Evolutionary conservation across 192 early-diverging fungal species (phyloP).

Genomic region (Geosiphon pyriformis): DNA sequence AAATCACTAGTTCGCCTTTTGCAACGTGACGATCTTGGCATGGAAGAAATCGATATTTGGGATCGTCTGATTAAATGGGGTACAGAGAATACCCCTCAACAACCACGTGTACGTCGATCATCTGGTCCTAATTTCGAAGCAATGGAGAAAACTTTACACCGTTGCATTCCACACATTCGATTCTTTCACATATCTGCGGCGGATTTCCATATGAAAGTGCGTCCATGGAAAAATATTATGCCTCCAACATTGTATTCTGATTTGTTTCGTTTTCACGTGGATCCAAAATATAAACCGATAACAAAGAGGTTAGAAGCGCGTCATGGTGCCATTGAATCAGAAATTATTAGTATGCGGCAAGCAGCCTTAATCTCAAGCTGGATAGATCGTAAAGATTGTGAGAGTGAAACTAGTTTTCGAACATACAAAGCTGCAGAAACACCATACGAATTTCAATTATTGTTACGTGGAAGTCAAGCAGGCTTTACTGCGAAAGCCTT

Average conservation of each 20-base stretch:
- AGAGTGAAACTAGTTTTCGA: not conserved
- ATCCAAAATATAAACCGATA: not conserved
- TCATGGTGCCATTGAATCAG: conserved; percentile 1
- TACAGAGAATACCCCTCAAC: not conserved
- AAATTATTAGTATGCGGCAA: not conserved
- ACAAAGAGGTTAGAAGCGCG: not conserved
- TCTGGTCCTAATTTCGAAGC: not conserved
- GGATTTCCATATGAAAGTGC: not conserved
- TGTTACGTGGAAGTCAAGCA: not conserved
- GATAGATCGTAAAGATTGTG: not conserved
- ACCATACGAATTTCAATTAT: conserved; percentile 1
- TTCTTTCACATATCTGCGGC: conserved; percentile 1
- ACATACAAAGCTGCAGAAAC: not conserved
- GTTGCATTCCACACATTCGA: conserved; percentile 6
- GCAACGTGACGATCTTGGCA: not conserved
- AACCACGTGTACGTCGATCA: not conserved
- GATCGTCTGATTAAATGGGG: conserved; percentile 2
- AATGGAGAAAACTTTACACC: not conserved
- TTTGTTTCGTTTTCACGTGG: not conserved
- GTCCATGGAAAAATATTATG: not conserved
- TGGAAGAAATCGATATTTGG: conserved; percentile 6
- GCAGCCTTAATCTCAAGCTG: not conserved
- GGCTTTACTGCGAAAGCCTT: not conserved
- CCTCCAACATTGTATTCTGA: not conserved
- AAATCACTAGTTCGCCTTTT: not conserved